Evolutionary conservation across 495 filamentous ascomycete species (phyloP), one percentile per base, ranked within the genome.

Genomic region (Rusavskia elegans): DNA sequence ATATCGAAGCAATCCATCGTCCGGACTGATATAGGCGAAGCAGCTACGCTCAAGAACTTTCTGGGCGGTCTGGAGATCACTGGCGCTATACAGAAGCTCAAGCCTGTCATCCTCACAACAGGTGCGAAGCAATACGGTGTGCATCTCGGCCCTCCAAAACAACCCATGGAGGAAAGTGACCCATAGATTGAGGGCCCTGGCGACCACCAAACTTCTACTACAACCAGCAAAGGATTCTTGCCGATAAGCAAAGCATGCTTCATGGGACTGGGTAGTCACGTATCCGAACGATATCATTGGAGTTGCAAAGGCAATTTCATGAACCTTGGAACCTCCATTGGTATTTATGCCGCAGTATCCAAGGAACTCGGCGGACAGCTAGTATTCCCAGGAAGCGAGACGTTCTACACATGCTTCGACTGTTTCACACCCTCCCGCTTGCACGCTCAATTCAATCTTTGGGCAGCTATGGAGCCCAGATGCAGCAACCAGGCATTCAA

Each of bases 111-210:
- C 41, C 65, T 79, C 29, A 73, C 76, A 2, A 73, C 70, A 10
- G 75, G 77, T 2, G 62, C 65, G 16, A 79, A 78, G 57, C 72
- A 80, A 45, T 81, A 80, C 56, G 73, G 78, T 27, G 73, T 77
- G 1, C 70, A 78, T 58, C 64, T 75, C 2, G 74, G 74, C n/a
- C 51, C 51, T n/a, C 40, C 55, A 21, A 70, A 70, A 51, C 65
- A 68, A 50, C 67, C 71, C n/a, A 65, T 76, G 57, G 52, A 60
- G 30, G 74, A 77, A 59, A 61, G 63, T 13, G 72, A 76, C 52
- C 68, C 64, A 14, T 63, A 60, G 58, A 56, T 74, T 32, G 63
- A 65, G 20, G 60, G 62, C 4, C 37, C 50, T 7, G 53, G 58
- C 2, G 66, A 44, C 60, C 66, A 53, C 54, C 71, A 61, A 58